These are phyloP conservation scores for Naumovozyma castellii DNA, from an alignment of 805 yeast species.

Conservation along the genomic window DNA sequence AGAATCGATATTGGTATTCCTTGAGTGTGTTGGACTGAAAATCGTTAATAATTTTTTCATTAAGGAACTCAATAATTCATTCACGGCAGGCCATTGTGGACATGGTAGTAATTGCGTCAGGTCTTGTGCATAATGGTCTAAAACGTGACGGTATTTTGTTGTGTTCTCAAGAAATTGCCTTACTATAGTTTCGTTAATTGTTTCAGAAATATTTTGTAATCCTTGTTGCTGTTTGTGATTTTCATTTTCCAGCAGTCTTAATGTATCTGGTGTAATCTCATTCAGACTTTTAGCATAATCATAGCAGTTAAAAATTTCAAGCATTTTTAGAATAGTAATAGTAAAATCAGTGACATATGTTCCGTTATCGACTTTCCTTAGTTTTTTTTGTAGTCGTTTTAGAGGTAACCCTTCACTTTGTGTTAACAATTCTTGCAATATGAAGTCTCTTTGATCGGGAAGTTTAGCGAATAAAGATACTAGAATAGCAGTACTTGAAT, in stretches of 20 bases:
- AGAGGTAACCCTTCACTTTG: slow-evolving; percentile 43
- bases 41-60: slow-evolving; percentile 35
- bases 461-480: slow-evolving; percentile 33
- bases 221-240: background rate
- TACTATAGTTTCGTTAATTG: slow-evolving; percentile 19
- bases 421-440: slow-evolving; percentile 50
- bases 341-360: slow-evolving; percentile 23
- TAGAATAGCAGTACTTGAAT: slow-evolving; percentile 20
- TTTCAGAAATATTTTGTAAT: slow-evolving; percentile 12
- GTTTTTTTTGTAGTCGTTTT: slow-evolving; percentile 29
- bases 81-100: slow-evolving; percentile 60
- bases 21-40: slow-evolving; percentile 31
- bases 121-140: slow-evolving; percentile 53
- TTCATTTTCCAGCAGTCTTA: background rate
- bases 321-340: slow-evolving; percentile 16
- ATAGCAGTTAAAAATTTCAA: slow-evolving; percentile 18
- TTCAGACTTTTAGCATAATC: slow-evolving; percentile 2
- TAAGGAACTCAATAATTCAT: slow-evolving; percentile 38
- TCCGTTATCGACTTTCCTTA: slow-evolving; percentile 13
- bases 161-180: slow-evolving; percentile 20
- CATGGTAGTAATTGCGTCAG: slow-evolving; percentile 37
- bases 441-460: slow-evolving; percentile 47
- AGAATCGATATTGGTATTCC: slow-evolving; percentile 37
- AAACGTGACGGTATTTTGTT: slow-evolving; percentile 27
- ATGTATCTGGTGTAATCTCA: background rate